Conservation (phyloP, 352 stramenopile species). For the Sclerospora graminicola region DNA sequence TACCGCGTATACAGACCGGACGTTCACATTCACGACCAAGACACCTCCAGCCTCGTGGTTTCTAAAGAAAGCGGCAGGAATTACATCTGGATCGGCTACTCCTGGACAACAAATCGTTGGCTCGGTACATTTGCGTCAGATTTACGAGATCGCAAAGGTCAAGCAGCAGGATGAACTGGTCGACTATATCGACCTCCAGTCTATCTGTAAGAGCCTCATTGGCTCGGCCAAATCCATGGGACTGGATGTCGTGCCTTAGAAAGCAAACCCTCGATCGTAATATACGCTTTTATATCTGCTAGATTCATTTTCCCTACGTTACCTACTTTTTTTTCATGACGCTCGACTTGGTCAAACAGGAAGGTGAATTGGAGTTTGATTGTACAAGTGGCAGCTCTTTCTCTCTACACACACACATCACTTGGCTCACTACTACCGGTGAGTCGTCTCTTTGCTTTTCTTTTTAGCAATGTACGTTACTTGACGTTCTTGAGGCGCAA, state of each 20-base stretch:
- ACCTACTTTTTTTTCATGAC: too few relatives aligned
- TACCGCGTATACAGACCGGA: slow-evolving; percentile 89
- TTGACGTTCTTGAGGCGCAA: too few relatives aligned
- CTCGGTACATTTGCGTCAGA: slow-evolving; percentile 88
- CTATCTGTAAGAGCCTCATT: slow-evolving; percentile 89
- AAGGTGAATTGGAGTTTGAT: too few relatives aligned
- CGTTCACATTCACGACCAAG: slow-evolving; percentile 95
- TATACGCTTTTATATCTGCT: too few relatives aligned
- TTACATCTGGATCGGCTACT: slow-evolving; percentile 65
- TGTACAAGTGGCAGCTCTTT: too few relatives aligned
- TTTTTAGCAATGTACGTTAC: too few relatives aligned
- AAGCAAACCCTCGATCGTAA: too few relatives aligned
- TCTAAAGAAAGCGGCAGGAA: slow-evolving; percentile 86
- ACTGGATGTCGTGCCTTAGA: slow-evolving; percentile 73
- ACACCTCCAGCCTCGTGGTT: slow-evolving; percentile 93
- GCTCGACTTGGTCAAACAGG: too few relatives aligned
- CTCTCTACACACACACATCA: too few relatives aligned
- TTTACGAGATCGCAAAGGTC: slow-evolving; percentile 98
- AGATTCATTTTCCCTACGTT: too few relatives aligned
- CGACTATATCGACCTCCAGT: slow-evolving; percentile 87
- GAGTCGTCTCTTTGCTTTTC: too few relatives aligned
- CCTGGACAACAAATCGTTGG: slow-evolving; percentile 70
- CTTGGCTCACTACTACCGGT: too few relatives aligned
- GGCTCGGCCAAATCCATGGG: slow-evolving; percentile 90
- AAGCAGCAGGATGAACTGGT: slow-evolving; percentile 94